A percentile compares a stretch with the other conserved stretches of the same genome.
phyloP scores from a whole-genome alignment of 2,329 filamentous ascomycete species.

The Clarireedia hainanense region DNA sequence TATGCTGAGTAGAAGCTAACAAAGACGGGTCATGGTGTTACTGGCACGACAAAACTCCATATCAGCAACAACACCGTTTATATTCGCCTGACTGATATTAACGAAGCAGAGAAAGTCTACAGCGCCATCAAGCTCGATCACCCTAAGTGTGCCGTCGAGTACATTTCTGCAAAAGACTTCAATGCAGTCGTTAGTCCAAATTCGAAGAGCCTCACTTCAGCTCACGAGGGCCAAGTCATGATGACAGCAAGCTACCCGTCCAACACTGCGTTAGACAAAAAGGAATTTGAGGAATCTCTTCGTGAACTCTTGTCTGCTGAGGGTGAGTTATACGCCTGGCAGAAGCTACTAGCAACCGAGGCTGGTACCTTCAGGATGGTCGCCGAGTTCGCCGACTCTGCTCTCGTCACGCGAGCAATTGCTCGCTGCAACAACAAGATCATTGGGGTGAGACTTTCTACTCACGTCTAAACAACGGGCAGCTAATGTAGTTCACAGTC shows the following conservation, averaged over 20 bases:
- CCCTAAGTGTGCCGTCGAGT: conserved; percentile 19
- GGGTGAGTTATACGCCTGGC: conserved; percentile 46
- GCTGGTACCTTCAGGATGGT: conserved; percentile 40
- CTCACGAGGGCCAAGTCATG: conserved; percentile 48
- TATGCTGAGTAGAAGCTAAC: conserved; percentile 12
- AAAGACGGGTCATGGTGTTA: conserved; percentile 9
- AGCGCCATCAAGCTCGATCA: conserved; percentile 17
- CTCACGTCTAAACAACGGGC: neutral
- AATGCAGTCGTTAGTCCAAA: conserved; percentile 15
- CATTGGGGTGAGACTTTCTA: conserved; percentile 2
- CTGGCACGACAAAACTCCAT: conserved; percentile 9
- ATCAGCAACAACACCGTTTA: conserved; percentile 14
- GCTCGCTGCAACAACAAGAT: conserved; percentile 34
- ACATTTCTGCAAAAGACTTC: conserved; percentile 18
- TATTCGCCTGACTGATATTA: conserved; percentile 19
- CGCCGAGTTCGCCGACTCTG: conserved; percentile 46
- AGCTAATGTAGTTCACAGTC: conserved; percentile 5
- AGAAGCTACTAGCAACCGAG: conserved; percentile 32
- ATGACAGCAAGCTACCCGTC: conserved; percentile 37
- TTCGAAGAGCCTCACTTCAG: conserved; percentile 24
- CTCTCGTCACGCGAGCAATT: conserved; percentile 35
- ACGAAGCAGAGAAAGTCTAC: conserved; percentile 19
- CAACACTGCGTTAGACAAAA: conserved; percentile 15
- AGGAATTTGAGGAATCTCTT: conserved; percentile 34
- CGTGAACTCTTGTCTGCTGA: conserved; percentile 37